Conservation (phyloP, 495 filamentous ascomycete species). For the Bacidia gigantensis region DNA sequence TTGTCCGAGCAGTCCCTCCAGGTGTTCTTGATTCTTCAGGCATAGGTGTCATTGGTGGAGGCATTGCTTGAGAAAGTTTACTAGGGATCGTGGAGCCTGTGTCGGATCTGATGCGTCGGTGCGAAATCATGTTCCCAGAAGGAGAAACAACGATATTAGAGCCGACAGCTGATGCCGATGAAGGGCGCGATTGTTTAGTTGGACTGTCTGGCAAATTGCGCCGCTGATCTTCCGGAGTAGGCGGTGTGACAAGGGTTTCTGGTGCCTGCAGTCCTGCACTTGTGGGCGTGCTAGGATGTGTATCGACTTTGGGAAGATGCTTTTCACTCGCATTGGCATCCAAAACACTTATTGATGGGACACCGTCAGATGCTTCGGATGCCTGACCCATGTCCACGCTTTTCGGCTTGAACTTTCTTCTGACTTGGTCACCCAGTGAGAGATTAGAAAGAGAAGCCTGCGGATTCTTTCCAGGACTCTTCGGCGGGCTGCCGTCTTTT, state of each 20-base stretch:
- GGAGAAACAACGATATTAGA: slow-evolving; percentile 20
- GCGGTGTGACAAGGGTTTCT: slow-evolving; percentile 41
- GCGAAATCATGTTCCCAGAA: slow-evolving; percentile 66
- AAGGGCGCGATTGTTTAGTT: neutral
- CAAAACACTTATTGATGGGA: slow-evolving; percentile 2
- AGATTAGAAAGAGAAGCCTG: slow-evolving; percentile 23
- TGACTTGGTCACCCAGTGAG: slow-evolving; percentile 22
- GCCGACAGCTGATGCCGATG: slow-evolving; percentile 8
- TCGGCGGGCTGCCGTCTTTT: slow-evolving; percentile 26
- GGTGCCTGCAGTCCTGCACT: slow-evolving; percentile 31
- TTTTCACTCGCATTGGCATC: neutral
- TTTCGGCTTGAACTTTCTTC: slow-evolving; percentile 24
- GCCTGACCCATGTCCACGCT: slow-evolving; percentile 30
- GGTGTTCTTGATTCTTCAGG: slow-evolving; percentile 45
- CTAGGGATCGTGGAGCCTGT: slow-evolving; percentile 60
- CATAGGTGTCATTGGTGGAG: slow-evolving; percentile 61
- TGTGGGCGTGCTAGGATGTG: slow-evolving; percentile 30
- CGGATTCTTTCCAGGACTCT: slow-evolving; percentile 32
- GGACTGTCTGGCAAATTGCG: slow-evolving; percentile 12
- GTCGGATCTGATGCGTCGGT: slow-evolving; percentile 50
- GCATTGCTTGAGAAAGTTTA: slow-evolving; percentile 71
- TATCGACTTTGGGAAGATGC: slow-evolving; percentile 11
- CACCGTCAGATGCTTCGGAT: slow-evolving; percentile 21
- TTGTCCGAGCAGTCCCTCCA: slow-evolving; percentile 20
- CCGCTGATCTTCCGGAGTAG: slow-evolving; percentile 32